Evolutionary conservation across 371 early-diverging fungal species (phyloP).

Genomic region (Mucor ambiguus): DNA sequence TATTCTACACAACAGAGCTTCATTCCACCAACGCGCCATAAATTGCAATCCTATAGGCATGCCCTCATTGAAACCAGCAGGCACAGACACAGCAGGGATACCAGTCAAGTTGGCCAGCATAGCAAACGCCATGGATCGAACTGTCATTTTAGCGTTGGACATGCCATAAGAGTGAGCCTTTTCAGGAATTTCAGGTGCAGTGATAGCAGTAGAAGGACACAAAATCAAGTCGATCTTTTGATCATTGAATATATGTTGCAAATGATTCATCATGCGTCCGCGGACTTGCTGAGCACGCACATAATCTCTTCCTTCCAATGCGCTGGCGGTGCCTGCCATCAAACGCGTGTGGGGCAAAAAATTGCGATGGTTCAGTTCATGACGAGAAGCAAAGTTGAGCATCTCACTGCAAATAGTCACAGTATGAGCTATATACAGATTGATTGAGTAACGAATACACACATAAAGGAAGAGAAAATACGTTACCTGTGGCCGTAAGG

Average conservation of each 20-base stretch:
- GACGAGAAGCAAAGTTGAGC: slow-evolving; percentile 38
- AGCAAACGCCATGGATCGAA: slow-evolving; percentile 60
- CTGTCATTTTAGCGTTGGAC: slow-evolving; percentile 50
- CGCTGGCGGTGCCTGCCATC: slow-evolving; percentile 22
- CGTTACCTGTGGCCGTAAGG: slow-evolving; percentile 39
- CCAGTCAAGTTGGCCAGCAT: slow-evolving; percentile 72
- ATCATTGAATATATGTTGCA: slow-evolving; percentile 52
- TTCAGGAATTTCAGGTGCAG: slow-evolving; percentile 59
- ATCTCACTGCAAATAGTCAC: slow-evolving; percentile 71
- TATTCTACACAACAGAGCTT: slow-evolving; percentile 60
- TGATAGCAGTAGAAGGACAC: slow-evolving; percentile 62
- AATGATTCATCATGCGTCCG: slow-evolving; percentile 57
- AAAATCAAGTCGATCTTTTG: slow-evolving; percentile 53
- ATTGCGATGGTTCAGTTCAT: slow-evolving; percentile 14
- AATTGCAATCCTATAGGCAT: slow-evolving; percentile 75
- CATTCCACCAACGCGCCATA: slow-evolving; percentile 74
- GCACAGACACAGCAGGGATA: slow-evolving; percentile 68
- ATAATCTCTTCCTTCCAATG: slow-evolving; percentile 46
- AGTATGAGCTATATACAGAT: slow-evolving; percentile 54
- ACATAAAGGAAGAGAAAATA: neutral
- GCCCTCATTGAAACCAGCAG: slow-evolving; percentile 61
- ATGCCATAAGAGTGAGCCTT: slow-evolving; percentile 55
- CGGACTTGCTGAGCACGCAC: slow-evolving; percentile 61
- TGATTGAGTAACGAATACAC: neutral
- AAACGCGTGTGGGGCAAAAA: slow-evolving; percentile 44